Evolutionary conservation across 306 rosid genomes (phyloP), one percentile per base, ranked within the genome.

Genomic region (Corylus avellana): DNA sequence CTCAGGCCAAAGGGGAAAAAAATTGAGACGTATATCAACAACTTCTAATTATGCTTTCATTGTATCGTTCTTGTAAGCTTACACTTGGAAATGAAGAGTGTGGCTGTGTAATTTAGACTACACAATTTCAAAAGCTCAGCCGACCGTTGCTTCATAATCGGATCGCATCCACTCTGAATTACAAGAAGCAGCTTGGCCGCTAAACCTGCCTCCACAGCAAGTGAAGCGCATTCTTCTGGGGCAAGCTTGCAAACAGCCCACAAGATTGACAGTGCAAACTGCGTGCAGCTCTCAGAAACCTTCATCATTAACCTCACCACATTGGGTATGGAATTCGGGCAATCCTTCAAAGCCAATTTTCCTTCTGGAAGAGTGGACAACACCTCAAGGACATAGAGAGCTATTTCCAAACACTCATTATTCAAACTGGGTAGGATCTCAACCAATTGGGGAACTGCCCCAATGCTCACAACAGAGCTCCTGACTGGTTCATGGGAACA

Each of bases 81-180:
- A 79, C 96, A 92, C 72, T 92, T 89, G 4, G 97, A 92, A 79
- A 92, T 89, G 82, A 93, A 93, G 64, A 81, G 73, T 17, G 91
- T 85, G 37, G 92, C 58, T 9, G 90, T 85, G 84, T 89, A 93
- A 88, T 93, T 91, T 50, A 91, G 74, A 76, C 96, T 93, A 72
- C 96, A 93, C 77, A 93, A 72, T 75, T 93, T 91, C 70, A 93
- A 84, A 22, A 93, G 90, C 90, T 91, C 94, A 0, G 94, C 82
- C 2, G 96, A 91, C 57, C 79, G 80, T 77, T 85, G 96, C 89
- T 93, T 93, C 80, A 93, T 54, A 44, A 74, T 86, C 0, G 96
- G 90, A 74, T 86, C 88, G 86, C 97, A 92, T 70, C 92, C 96
- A 20, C 97, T 91, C 84, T 92, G 97, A 80, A 92, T 92, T 20